These are phyloP conservation scores for Mycena epipterygia DNA, from an alignment of 768 basidiomycete genomes.

Conservation along the genomic window DNA sequence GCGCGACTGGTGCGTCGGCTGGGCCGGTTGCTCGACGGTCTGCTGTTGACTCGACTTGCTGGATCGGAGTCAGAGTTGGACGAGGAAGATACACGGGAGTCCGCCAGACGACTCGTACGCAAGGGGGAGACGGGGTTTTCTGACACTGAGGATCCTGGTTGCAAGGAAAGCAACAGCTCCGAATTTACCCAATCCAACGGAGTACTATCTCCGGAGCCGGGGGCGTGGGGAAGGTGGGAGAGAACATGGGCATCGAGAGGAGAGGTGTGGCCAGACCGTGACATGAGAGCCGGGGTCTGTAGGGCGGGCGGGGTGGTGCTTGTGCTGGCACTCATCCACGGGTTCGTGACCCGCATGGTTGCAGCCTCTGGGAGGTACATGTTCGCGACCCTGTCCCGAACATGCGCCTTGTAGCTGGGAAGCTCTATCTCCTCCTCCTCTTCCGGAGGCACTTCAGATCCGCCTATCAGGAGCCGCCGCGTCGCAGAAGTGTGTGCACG, in stretches of 20 bases:
- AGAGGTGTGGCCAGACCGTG: slow-evolving; percentile 52
- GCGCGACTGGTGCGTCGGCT: slow-evolving; percentile 62
- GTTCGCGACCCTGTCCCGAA: slow-evolving; percentile 90
- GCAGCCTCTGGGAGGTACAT: slow-evolving; percentile 76
- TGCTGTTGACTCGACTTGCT: slow-evolving; percentile 40
- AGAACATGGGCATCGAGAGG: slow-evolving; percentile 55
- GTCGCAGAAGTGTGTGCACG: slow-evolving; percentile 79
- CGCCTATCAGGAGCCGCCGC: slow-evolving; percentile 74
- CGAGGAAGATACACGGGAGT: slow-evolving; percentile 23
- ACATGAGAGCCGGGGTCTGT: slow-evolving; percentile 29
- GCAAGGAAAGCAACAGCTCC: slow-evolving; percentile 79
- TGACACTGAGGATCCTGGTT: slow-evolving; percentile 49
- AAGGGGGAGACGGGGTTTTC: slow-evolving; percentile 30
- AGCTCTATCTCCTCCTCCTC: slow-evolving; percentile 80
- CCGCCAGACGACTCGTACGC: slow-evolving; percentile 22
- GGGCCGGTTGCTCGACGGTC: slow-evolving; percentile 40
- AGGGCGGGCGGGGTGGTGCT: slow-evolving; percentile 48
- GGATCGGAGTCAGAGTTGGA: slow-evolving; percentile 40
- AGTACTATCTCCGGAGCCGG: slow-evolving; percentile 57
- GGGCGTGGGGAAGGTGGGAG: slow-evolving; percentile 61
- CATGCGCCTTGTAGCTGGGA: slow-evolving; percentile 91
- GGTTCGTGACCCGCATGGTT: slow-evolving; percentile 75
- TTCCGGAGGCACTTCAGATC: slow-evolving; percentile 50
- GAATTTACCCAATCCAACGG: slow-evolving; percentile 88
- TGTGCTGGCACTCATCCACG: slow-evolving; percentile 64